Conservation (phyloP, 2,329 filamentous ascomycete genomes). For the Trichothecium sympodiale region DNA sequence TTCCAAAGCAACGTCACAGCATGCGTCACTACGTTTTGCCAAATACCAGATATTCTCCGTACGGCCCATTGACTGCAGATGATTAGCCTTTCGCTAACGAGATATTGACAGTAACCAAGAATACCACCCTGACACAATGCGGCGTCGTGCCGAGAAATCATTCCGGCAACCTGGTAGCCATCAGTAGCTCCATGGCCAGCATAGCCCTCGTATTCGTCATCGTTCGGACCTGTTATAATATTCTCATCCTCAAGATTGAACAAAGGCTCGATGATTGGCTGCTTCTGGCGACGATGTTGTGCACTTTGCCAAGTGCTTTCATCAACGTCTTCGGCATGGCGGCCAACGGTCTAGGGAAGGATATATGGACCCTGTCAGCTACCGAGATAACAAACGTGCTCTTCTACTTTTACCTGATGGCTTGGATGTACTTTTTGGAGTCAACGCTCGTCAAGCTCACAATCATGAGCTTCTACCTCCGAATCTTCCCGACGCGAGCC, state of each 20-base stretch:
- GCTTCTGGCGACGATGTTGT: slow-evolving; percentile 14
- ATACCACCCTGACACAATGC: too few relatives aligned
- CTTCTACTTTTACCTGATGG: slow-evolving; percentile 25
- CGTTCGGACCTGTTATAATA: slow-evolving; percentile 22
- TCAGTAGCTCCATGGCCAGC: slow-evolving; percentile 17
- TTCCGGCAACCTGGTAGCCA: slow-evolving; percentile 17
- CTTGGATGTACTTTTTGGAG: slow-evolving; percentile 29
- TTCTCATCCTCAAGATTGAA: slow-evolving; percentile 19
- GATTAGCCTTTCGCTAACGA: too few relatives aligned
- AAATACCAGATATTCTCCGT: slow-evolving; percentile 9
- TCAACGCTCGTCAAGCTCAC: slow-evolving; percentile 32
- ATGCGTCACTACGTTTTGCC: slow-evolving; percentile 5
- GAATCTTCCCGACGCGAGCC: slow-evolving; percentile 29
- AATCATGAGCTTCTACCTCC: slow-evolving; percentile 38
- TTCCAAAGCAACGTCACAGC: slow-evolving; percentile 7
- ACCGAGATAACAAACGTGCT: slow-evolving; percentile 27
- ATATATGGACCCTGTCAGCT: slow-evolving; percentile 32
- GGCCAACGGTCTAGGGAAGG: slow-evolving; percentile 27
- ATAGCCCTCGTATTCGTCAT: slow-evolving; percentile 23
- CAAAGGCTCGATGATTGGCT: slow-evolving; percentile 25
- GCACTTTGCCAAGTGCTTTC: slow-evolving; percentile 16
- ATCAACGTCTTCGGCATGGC: slow-evolving; percentile 16
- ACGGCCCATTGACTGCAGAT: too few relatives aligned
- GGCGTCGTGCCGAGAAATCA: too few relatives aligned
- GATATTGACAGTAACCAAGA: too few relatives aligned